A percentile compares a stretch with the other conserved stretches of the same genome.
Conservation (phyloP, 2,329 filamentous ascomycete species). For the Penicillium rolfsii region DNA sequence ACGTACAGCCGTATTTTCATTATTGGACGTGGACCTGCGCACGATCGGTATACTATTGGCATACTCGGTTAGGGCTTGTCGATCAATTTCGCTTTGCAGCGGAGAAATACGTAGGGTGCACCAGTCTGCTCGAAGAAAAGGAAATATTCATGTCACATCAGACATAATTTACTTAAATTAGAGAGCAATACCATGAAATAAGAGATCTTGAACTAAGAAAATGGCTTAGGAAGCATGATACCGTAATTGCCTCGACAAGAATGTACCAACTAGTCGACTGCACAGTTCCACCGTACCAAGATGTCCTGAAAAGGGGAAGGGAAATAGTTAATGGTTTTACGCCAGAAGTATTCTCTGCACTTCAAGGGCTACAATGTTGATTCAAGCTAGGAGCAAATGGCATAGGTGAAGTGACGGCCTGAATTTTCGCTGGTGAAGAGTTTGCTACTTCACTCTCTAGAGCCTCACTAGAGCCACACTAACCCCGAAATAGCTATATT, state of each 20-base stretch:
- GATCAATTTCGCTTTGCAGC: too few relatives aligned
- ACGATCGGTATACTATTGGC: not conserved
- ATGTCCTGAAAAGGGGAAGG: not conserved
- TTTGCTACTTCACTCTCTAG: not conserved
- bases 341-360: not conserved
- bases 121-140: not conserved
- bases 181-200: not conserved
- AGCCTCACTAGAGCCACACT: not conserved
- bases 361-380: not conserved
- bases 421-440: not conserved
- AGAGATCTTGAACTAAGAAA: not conserved
- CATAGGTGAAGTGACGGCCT: not conserved
- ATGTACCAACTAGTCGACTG: not conserved
- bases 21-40: not conserved
- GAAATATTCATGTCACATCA: not conserved
- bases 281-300: not conserved
- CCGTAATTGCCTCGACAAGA: not conserved
- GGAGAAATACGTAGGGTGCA: not conserved
- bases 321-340: not conserved
- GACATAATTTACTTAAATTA: not conserved
- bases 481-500: not conserved
- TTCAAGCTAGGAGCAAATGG: not conserved
- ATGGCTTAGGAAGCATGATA: not conserved
- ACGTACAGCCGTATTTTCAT: not conserved
- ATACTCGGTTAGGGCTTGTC: not conserved